Percentiles rank a stretch among this genome's conserved stretches.
phyloP scores from a whole-genome alignment of 176 grass and related monocot species.

The Phragmites australis region DNA sequence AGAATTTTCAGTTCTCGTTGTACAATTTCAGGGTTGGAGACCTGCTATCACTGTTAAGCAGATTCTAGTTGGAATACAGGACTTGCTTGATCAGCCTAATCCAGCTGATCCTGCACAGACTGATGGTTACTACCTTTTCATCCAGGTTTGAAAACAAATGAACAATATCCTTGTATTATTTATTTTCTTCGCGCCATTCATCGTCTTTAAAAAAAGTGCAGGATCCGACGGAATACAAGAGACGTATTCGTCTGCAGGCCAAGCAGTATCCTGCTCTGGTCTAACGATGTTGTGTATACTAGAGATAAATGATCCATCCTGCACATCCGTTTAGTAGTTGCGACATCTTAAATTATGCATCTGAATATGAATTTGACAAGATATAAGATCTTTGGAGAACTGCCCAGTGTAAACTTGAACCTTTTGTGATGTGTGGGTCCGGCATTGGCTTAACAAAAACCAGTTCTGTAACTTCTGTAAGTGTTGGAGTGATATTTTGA shows the following conservation, averaged over 20 bases:
- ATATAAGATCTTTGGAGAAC: slow-evolving; percentile 31
- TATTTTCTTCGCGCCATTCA: slow-evolving; percentile 2
- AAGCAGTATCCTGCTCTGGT: slow-evolving; percentile 75
- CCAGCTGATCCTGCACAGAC: slow-evolving; percentile 79
- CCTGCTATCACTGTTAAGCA: slow-evolving; percentile 88
- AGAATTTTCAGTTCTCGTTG: not conserved
- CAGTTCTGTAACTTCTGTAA: not conserved
- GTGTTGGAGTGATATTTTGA: slow-evolving; percentile 18
- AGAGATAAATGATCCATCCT: slow-evolving; percentile 4
- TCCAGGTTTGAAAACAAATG: slow-evolving; percentile 53
- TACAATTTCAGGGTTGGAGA: slow-evolving; percentile 70
- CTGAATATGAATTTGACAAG: slow-evolving; percentile 36
- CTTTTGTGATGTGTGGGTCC: slow-evolving; percentile 4
- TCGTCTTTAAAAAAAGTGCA: slow-evolving; percentile 29
- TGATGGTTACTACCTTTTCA: slow-evolving; percentile 82
- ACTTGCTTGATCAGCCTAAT: slow-evolving; percentile 93
- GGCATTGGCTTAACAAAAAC: slow-evolving; percentile 19
- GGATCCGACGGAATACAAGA: slow-evolving; percentile 74
- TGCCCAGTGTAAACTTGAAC: slow-evolving; percentile 17
- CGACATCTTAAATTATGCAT: slow-evolving; percentile 26
- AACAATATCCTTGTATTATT: slow-evolving; percentile 7
- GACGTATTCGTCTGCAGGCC: slow-evolving; percentile 63
- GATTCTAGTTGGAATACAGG: slow-evolving; percentile 87
- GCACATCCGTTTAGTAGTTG: slow-evolving; percentile 35
- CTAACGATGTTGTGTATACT: slow-evolving; percentile 32